Base-by-base conservation (phyloP, 768 basidiomycete genomes). In the Terana coerulea region DNA sequence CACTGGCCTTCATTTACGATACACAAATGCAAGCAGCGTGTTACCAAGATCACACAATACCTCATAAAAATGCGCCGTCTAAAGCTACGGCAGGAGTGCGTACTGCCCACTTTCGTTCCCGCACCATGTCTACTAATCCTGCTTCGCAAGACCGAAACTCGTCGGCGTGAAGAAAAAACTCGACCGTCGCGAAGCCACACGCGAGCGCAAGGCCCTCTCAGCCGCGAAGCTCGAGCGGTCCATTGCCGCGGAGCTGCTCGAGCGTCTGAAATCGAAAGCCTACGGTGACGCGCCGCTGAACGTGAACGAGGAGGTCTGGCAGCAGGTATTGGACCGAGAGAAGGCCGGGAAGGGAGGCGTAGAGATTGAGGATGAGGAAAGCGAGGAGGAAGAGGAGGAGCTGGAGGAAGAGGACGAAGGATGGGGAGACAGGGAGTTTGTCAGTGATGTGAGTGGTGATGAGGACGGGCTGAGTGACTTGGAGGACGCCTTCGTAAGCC, bases 11-110 rank as follows among this genome's bases (percentile, higher is more conserved):
- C 94, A 62, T 98, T 95, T 68, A 84, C 84, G 28, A 88, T 94
- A 48, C 97, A 98, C 75, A 98, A 98, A 73, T 98, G 97, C 81
- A 99, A 99, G 76, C 97, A 99, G 72, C 84, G 97, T 39, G 79
- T 98, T 26, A 99, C 97, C 10, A 99, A 98, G 75, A 98, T 99
- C 61, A 98, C 95, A 0, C 97, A 99, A 67, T 98, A 98, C 65
- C 81, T 99, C 57, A 98, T 98, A 69, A 95, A 97, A 75, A 97
- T 98, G 95, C 81, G 95, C 53, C 84, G 90, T 36, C 70, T 95
- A 55, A 89, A 89, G 59, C 75, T 95, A 51, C 83, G 87, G 15
- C 81, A 91, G 70, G 86, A 91, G 94, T 95, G 49, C 60, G 88
- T 73, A 53, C 35, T 33, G 15, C 31, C n/a, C 39, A 10, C 28